Conservation (phyloP, 2,329 filamentous ascomycete genomes). For the Cercospora brassicicola region DNA sequence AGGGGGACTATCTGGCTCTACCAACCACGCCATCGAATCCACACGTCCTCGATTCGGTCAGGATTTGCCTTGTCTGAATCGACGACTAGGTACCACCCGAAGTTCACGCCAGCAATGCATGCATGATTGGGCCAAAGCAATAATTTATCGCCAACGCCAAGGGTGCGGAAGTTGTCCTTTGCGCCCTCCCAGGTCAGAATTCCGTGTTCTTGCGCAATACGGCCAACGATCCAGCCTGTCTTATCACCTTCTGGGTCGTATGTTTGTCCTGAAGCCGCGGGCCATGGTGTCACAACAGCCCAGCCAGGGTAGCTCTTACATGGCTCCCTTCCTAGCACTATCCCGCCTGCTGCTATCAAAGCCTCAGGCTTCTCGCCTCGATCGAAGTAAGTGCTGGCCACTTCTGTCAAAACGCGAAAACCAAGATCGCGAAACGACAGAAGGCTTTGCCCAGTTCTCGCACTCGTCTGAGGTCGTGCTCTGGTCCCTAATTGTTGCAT, state of each 20-base stretch:
- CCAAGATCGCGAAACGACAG: conserved; percentile 60
- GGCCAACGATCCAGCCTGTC: conserved; percentile 65
- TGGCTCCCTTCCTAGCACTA: conserved; percentile 72
- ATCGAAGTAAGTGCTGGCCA: conserved; percentile 66
- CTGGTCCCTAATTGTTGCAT: conserved; percentile 76
- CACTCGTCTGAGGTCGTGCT: conserved; percentile 50
- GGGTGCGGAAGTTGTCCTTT: conserved; percentile 44
- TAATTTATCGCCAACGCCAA: conserved; percentile 66
- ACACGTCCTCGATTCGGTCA: conserved; percentile 68
- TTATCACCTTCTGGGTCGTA: conserved; percentile 43
- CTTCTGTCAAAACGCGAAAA: conserved; percentile 68
- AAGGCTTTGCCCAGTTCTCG: conserved; percentile 33
- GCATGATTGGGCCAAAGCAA: conserved; percentile 78
- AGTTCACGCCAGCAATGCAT: conserved; percentile 71
- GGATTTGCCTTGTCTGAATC: conserved; percentile 62
- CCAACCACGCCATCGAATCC: conserved; percentile 71
- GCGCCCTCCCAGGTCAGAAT: conserved; percentile 62
- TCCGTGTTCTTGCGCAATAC: conserved; percentile 77
- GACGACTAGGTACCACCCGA: conserved; percentile 72
- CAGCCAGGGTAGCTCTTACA: conserved; percentile 70
- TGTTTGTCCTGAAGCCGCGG: conserved; percentile 35
- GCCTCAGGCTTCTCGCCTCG: conserved; percentile 61
- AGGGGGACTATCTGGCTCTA: conserved; percentile 37
- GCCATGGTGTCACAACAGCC: conserved; percentile 67
- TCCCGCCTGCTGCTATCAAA: conserved; percentile 65